Conservation (phyloP, 208 protist species). For the Leptomonas pyrrhocoris region DNA sequence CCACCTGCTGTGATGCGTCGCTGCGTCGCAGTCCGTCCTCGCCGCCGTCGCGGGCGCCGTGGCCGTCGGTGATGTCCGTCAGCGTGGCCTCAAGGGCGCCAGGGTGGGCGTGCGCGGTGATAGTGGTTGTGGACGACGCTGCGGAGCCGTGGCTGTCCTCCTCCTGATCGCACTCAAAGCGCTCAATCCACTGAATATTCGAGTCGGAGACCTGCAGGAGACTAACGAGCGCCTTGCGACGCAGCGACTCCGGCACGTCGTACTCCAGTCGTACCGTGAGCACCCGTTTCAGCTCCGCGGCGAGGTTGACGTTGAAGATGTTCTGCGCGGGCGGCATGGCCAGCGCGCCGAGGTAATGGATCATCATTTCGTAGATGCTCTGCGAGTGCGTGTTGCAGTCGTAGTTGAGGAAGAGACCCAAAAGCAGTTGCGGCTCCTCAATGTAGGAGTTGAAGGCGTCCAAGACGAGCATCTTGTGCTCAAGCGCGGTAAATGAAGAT, state of each 20-base stretch:
- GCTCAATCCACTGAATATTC: constrained; percentile 87
- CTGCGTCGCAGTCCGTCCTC: constrained; percentile 8
- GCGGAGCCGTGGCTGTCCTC: constrained; percentile 19
- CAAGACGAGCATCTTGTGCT: constrained; percentile 92
- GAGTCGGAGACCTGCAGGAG: constrained; percentile 78
- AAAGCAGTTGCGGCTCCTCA: constrained; percentile 94
- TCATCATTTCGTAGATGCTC: constrained; percentile 95
- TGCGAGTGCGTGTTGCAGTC: constrained; percentile 96
- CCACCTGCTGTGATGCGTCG: neutral
- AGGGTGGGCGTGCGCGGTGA: neutral
- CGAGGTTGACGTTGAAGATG: constrained; percentile 30
- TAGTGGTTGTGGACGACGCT: neutral
- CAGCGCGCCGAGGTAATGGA: constrained; percentile 86
- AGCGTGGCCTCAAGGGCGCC: neutral
- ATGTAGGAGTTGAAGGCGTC: constrained; percentile 89
- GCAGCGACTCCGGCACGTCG: constrained; percentile 55
- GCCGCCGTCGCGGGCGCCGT: neutral
- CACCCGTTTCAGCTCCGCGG: constrained; percentile 32
- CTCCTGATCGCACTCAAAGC: constrained; percentile 65
- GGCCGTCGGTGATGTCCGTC: neutral
- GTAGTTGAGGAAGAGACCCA: constrained; percentile 98
- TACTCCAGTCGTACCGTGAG: constrained; percentile 55
- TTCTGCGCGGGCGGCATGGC: constrained; percentile 38
- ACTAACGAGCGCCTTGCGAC: constrained; percentile 60
- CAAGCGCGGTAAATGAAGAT: constrained; percentile 74